phyloP scores from a whole-genome alignment of 257 asterid genomes.

The Solanum phureja region DNA sequence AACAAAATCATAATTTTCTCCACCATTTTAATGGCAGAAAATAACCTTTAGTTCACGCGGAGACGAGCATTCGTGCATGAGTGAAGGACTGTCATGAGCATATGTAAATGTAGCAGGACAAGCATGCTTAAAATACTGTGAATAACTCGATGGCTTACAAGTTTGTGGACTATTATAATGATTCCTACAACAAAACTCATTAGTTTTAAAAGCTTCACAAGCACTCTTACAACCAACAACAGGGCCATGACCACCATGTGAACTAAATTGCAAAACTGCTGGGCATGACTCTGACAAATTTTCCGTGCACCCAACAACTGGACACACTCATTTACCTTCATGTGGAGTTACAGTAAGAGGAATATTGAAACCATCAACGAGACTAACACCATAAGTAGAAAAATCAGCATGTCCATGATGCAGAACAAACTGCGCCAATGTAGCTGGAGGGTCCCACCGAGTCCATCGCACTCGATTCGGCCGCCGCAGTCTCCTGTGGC shows the following conservation, averaged over 20 bases:
- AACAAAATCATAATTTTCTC: not conserved
- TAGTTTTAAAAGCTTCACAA: constrained; percentile 64
- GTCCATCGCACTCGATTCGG: constrained; percentile 54
- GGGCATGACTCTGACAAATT: constrained; percentile 62
- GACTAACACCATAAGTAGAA: constrained; percentile 79
- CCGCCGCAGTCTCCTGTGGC: constrained; percentile 86
- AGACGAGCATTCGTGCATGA: constrained; percentile 74
- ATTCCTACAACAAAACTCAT: constrained; percentile 70
- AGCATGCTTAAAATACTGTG: constrained; percentile 60
- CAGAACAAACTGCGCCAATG: constrained; percentile 68
- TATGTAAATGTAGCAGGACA: constrained; percentile 79
- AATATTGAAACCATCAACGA: constrained; percentile 77
- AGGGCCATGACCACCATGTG: constrained; percentile 21
- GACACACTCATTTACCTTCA: constrained; percentile 67
- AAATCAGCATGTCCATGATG: constrained; percentile 82
- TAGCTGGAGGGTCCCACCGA: constrained; percentile 72
- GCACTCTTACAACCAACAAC: constrained; percentile 87
- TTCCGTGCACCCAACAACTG: constrained; percentile 73
- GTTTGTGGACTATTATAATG: constrained; percentile 52
- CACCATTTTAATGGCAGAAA: constrained; percentile 56
- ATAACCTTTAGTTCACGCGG: constrained; percentile 90
- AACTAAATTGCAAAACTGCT: constrained; percentile 21
- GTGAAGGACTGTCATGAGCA: constrained; percentile 86
- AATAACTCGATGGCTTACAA: constrained; percentile 48
- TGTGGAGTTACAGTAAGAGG: constrained; percentile 94